Base-by-base conservation (phyloP, 805 yeast genomes). In the Isabelozyma gotoi region DNA sequence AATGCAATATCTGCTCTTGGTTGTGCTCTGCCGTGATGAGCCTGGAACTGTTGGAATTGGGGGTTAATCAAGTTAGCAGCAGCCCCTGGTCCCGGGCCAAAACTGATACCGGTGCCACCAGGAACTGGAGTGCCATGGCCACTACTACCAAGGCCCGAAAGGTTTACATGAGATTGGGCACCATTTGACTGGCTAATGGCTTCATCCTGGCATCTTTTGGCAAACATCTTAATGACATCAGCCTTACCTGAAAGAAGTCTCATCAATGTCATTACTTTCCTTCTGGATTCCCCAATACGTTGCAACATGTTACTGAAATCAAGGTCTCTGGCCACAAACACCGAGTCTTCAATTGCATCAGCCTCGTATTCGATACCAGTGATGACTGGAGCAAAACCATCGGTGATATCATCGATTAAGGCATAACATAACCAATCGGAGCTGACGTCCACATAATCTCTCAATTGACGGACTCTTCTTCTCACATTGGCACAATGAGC, bases 151-250 rank as follows among this genome's bases (percentile, higher is more conserved):
- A 54, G 32, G 3, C 53, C 57, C 5, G 50, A 39, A 31, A 52
- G 46, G 36, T 56, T 57, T 4, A 48, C 47, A 20, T 52, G 48
- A 4, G 62, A 45, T 27, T 36, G 42, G 14, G 35, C 21, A 18
- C 24, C n/a, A 18, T 35, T 15, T 39, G 44, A 18, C 39, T 37
- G 19, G 19, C 19, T 43, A 4, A 50, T 48, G 3, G 71, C 77
- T 47, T 79, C 82, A 66, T 90, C 97, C 56, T 85, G 91, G 65
- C 97, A 90, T 56, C 98, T 77, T 63, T 92, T 92, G 32, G 96
- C 94, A 71, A 92, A 89, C 95, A 90, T 91, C 55, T 87, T 86
- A 57, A 92, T 88, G 42, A 92, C 98, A 63, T 92, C 98, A 0
- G 97, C 97, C 62, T 92, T 92, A 50, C 96, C 96, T 33, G 92